Percentiles rank a stretch among this genome's conserved stretches.
phyloP scores from a whole-genome alignment of 2,329 filamentous ascomycete genomes.

The Thielaviopsis cerberus region DNA sequence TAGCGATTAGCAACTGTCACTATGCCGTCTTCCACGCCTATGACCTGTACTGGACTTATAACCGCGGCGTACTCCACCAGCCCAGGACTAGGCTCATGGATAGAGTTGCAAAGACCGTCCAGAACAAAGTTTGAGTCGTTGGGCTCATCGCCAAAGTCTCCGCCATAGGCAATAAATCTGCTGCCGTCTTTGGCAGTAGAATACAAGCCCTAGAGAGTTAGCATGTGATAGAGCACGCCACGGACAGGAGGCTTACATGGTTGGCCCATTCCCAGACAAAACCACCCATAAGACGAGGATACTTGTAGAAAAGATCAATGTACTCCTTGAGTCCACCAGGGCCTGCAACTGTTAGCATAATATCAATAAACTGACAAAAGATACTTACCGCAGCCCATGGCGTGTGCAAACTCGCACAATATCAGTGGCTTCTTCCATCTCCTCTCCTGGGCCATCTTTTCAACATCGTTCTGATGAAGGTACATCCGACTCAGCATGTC shows the following conservation, averaged over 20 bases:
- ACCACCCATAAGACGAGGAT: slow-evolving; percentile 35
- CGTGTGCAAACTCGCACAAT: slow-evolving; percentile 36
- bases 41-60: slow-evolving; percentile 37
- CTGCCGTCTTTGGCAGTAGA: slow-evolving; percentile 20
- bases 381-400: slow-evolving; percentile 45
- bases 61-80: slow-evolving; percentile 35
- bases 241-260: slow-evolving; percentile 26
- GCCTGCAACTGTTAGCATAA: too few relatives aligned
- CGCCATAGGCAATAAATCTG: slow-evolving; percentile 36
- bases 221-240: not conserved
- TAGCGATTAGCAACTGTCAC: slow-evolving; percentile 34
- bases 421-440: slow-evolving; percentile 37
- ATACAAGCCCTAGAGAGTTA: slow-evolving; percentile 22
- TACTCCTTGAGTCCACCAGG: slow-evolving; percentile 51
- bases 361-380: too few relatives aligned
- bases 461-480: slow-evolving; percentile 29
- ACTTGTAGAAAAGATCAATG: slow-evolving; percentile 42
- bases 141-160: slow-evolving; percentile 41
- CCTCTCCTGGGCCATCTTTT: slow-evolving; percentile 22
- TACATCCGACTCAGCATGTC: slow-evolving; percentile 54
- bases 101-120: slow-evolving; percentile 32
- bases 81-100: slow-evolving; percentile 33
- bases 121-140: slow-evolving; percentile 42
- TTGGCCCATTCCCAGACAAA: slow-evolving; percentile 49
- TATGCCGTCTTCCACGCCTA: slow-evolving; percentile 21